These are phyloP conservation scores for Kwoniella sp. DNA, from an alignment of 768 basidiomycete species.

Conservation along the genomic window DNA sequence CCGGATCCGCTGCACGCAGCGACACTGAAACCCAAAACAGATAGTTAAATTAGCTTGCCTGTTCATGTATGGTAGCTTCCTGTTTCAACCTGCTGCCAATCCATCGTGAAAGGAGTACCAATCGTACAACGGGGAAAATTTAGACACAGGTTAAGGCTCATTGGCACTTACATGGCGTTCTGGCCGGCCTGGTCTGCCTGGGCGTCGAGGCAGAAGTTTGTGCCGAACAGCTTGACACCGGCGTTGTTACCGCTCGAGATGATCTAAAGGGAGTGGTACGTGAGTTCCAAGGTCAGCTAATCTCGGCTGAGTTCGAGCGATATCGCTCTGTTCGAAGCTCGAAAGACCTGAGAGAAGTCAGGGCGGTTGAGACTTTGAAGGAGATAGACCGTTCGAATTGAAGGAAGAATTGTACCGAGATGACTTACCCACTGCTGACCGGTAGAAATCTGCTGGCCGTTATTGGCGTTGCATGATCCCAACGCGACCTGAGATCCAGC, in stretches of 20 bases:
- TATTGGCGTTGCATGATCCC: constrained; percentile 25
- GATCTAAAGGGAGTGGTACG: constrained; percentile 3
- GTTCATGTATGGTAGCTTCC: too few species aligned
- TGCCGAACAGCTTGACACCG: constrained; percentile 33
- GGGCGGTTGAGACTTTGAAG: neutral
- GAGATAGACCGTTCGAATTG: neutral
- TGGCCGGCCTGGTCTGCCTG: constrained; percentile 20
- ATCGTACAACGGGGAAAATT: too few species aligned
- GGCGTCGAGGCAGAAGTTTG: constrained; percentile 35
- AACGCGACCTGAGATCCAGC: constrained; percentile 22
- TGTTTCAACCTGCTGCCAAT: too few species aligned
- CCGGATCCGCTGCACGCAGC: constrained; percentile 14
- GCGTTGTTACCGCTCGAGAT: constrained; percentile 35
- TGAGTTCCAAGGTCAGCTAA: constrained; percentile 1
- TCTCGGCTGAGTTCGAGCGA: neutral
- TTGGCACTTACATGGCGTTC: constrained; percentile 13
- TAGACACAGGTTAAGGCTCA: too few species aligned
- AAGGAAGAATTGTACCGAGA: too few species aligned
- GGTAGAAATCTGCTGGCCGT: constrained; percentile 25
- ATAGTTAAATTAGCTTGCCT: too few species aligned
- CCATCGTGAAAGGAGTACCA: too few species aligned
- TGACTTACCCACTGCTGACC: constrained; percentile 38
- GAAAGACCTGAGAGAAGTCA: too few species aligned
- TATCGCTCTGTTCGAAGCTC: too few species aligned
- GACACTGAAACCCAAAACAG: constrained; percentile 9